These are phyloP conservation scores for Cytospora schulzeri DNA, from an alignment of 2,329 filamentous ascomycete genomes.

Conservation along the genomic window DNA sequence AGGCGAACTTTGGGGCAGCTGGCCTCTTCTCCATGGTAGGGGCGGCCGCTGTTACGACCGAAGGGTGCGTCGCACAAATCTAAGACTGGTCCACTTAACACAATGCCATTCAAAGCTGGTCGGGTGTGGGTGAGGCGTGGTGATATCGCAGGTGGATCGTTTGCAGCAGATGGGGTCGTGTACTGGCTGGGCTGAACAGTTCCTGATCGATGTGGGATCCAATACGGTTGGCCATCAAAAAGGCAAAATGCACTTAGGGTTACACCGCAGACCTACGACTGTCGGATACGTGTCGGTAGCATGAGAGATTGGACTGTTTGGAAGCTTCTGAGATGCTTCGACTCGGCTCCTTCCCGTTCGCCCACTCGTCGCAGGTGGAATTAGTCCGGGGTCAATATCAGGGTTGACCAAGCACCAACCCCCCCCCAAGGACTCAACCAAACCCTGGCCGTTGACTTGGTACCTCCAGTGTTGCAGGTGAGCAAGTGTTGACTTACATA, in stretches of 20 bases:
- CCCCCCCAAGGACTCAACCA: not conserved
- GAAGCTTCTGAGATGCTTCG: not conserved
- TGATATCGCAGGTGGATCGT: not conserved
- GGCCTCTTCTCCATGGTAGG: slow-evolving; percentile 29
- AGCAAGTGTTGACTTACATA: too few relatives aligned
- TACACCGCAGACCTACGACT: not conserved
- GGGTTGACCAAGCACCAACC: not conserved
- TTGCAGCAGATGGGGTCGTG: not conserved
- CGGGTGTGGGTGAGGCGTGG: not conserved
- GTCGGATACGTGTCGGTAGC: not conserved
- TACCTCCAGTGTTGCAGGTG: not conserved
- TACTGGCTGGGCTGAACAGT: not conserved
- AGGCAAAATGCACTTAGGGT: not conserved
- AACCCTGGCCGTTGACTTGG: not conserved
- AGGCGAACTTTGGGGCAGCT: slow-evolving; percentile 37
- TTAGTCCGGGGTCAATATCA: not conserved
- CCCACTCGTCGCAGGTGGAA: not conserved
- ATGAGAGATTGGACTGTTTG: not conserved
- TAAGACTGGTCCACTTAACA: not conserved
- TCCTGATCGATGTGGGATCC: not conserved
- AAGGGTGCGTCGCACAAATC: not conserved
- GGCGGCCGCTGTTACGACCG: not conserved
- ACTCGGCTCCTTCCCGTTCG: not conserved
- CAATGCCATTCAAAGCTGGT: not conserved
- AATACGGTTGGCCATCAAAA: not conserved